Conservation (phyloP, 306 rosid genomes). For the Morella rubra region DNA sequence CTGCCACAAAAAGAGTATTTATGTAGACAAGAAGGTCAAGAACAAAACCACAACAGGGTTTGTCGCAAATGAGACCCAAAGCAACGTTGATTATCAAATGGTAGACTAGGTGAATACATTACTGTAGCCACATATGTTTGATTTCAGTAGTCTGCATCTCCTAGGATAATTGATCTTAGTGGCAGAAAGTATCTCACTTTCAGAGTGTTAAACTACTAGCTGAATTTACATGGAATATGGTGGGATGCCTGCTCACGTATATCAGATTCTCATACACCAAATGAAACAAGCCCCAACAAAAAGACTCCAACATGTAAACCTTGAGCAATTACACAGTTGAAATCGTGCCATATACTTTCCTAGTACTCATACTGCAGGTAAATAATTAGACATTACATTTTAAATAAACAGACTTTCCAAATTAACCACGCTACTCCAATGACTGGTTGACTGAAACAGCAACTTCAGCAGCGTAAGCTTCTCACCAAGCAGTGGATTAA, state of each 20-base stretch:
- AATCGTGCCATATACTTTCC: neutral
- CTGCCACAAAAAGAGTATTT: constrained; percentile 43
- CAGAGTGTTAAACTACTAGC: neutral
- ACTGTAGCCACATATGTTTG: too few relatives aligned
- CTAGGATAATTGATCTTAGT: too few relatives aligned
- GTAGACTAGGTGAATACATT: neutral
- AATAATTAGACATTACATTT: neutral
- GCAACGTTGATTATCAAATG: neutral
- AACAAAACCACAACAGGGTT: neutral
- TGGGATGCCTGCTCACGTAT: neutral
- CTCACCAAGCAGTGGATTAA: too few relatives aligned
- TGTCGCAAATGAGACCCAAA: neutral
- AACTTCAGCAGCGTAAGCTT: too few relatives aligned
- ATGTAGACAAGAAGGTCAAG: neutral
- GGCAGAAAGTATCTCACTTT: neutral
- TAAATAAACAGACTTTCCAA: neutral
- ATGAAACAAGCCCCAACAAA: neutral
- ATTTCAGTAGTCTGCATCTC: neutral
- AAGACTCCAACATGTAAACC: neutral
- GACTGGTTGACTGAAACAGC: neutral
- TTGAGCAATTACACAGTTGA: neutral
- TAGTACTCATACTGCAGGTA: neutral
- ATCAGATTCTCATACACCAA: neutral
- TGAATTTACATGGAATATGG: neutral
- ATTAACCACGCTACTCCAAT: neutral